These are phyloP conservation scores for Umbelopsis isabellina DNA, from an alignment of 192 early-diverging fungal species.

Conservation along the genomic window DNA sequence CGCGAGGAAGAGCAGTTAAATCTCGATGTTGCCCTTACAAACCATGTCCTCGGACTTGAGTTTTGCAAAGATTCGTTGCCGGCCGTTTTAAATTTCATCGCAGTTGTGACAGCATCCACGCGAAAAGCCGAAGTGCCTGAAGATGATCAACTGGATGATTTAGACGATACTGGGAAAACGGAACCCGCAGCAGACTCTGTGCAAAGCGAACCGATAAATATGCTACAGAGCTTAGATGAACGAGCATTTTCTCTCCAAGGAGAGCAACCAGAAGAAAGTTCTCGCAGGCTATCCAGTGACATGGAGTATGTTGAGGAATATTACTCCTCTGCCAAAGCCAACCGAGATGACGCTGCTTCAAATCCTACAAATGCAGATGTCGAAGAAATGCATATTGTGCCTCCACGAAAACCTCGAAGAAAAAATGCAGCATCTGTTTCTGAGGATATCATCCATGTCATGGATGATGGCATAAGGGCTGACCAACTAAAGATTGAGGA, in stretches of 20 bases:
- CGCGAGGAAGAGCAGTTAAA: conserved; percentile 1
- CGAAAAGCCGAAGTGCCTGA: not conserved
- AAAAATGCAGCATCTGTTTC: conserved; percentile 8
- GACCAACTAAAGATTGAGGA: conserved; percentile 44
- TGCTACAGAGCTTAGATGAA: conserved; percentile 56
- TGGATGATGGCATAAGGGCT: conserved; percentile 23
- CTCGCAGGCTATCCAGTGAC: conserved; percentile 30
- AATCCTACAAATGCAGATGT: not conserved
- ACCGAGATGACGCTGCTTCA: not conserved
- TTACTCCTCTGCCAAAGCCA: conserved; percentile 36
- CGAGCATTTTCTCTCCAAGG: conserved; percentile 47
- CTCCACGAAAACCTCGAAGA: conserved; percentile 31
- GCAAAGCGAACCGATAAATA: not conserved
- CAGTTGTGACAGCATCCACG: conserved; percentile 38
- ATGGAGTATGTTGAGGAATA: conserved; percentile 54
- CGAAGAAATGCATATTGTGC: conserved; percentile 8
- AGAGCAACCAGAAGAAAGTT: not conserved
- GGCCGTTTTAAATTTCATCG: conserved; percentile 53
- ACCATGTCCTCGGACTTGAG: conserved; percentile 63
- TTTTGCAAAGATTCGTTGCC: conserved; percentile 71
- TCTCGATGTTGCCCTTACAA: conserved; percentile 55
- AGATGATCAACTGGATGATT: not conserved
- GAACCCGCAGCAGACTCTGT: not conserved
- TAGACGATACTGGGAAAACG: not conserved
- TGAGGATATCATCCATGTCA: conserved; percentile 48